Base-by-base conservation (phyloP, 1,284 basidiomycete species). In the Ceratobasidium sp. region DNA sequence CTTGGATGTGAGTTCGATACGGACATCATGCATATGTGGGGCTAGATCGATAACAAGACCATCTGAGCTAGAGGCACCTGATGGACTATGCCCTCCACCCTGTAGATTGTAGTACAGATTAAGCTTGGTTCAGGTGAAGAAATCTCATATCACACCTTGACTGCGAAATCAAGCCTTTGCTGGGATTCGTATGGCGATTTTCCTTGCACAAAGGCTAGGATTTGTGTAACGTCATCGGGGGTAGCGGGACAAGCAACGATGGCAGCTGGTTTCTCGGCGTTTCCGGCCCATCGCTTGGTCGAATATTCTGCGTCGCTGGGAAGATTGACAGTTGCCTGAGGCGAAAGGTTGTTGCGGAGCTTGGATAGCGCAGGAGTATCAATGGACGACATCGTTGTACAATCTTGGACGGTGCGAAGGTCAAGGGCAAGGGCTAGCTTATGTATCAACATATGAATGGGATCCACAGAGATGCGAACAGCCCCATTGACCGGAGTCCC, bases 11-110 rank as follows among this genome's bases (percentile, higher is more conserved):
- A 41, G 58, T 23, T 75, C 74, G 14, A 75, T 59, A n/a, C 59
- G 49, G 3, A 75, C 67, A 46, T 43, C 43, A 28, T 71, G 46
- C 67, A 75, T 71, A 3, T 73, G 64, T 1, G 69, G 69, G 9
- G 54, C 21, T 38, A 75, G 55, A 41, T 75, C 74, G 61, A 75
- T 75, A n/a, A 75, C 58, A 16, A 75, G 26, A 14, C 74, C 74
- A 7, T 58, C 74, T 8, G 73, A 66, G 32, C 72, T 63, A 7
- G 74, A 72, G 1, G 72, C 50, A 26, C 61, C 73, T 18, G 47
- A 52, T 16, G 62, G 26, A n/a, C 38, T 57, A 30, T 72, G 59
- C 28, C 69, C 69, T 7, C 74, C 74, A 9, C 73, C 74, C 38
- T 57, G 32, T 21, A n/a, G n/a, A n/a, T n/a, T n/a, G n/a, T n/a